A percentile compares a stretch with the other conserved stretches of the same genome.
Conservation (phyloP, 2,329 filamentous ascomycete genomes). For the Arthroderma sp. region DNA sequence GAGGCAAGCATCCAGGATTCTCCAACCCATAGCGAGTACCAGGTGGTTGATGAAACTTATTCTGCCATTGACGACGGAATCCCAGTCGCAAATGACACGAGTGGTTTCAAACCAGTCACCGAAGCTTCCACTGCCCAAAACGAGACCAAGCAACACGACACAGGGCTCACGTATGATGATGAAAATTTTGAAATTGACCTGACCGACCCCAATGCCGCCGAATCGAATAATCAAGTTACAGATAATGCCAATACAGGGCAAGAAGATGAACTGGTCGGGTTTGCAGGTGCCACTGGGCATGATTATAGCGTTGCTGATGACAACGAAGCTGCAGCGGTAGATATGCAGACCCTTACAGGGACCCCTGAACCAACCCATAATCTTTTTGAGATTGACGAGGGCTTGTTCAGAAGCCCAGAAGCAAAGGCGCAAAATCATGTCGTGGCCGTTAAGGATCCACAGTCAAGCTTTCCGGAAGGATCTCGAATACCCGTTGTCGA, state of each 20-base stretch:
- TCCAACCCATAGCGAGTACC: too few relatives aligned
- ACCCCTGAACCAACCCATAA: slow-evolving; percentile 14
- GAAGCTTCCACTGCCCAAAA: not conserved
- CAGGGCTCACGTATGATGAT: slow-evolving; percentile 1
- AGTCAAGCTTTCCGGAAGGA: not conserved
- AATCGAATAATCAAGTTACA: too few relatives aligned
- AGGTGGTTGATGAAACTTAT: too few relatives aligned
- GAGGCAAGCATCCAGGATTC: too few relatives aligned
- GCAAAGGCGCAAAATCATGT: slow-evolving; percentile 5
- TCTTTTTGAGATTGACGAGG: slow-evolving; percentile 21
- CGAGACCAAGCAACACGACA: not conserved
- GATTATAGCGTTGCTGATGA: too few relatives aligned
- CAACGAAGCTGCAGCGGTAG: not conserved
- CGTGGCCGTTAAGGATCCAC: not conserved
- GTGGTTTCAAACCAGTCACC: not conserved
- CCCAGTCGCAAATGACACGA: too few relatives aligned
- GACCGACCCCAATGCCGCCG: too few relatives aligned
- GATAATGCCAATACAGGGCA: not conserved
- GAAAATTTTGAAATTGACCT: not conserved
- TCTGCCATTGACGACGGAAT: too few relatives aligned
- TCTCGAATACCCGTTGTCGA: slow-evolving; percentile 1
- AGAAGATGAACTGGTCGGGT: not conserved
- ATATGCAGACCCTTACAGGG: slow-evolving; percentile 3
- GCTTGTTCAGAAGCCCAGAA: slow-evolving; percentile 18
- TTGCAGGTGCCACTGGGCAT: not conserved